Base-by-base conservation (phyloP, 75 land plant species). In the Sequoia sempervirens region DNA sequence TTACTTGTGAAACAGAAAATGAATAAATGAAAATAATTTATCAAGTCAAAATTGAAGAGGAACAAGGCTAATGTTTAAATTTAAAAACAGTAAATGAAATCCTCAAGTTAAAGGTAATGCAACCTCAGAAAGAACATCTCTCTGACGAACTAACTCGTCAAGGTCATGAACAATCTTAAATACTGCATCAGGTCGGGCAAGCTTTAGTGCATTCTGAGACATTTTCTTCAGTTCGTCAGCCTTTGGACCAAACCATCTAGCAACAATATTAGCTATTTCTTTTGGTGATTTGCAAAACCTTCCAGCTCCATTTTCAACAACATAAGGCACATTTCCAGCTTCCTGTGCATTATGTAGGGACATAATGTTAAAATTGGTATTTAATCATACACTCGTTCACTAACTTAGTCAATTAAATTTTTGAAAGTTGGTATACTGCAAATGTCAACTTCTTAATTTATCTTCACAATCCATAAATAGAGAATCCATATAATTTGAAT, bases 131-230 rank as follows among this genome's bases (percentile, higher is more conserved):
- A n/a, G 13, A 18, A 28, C 47, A 78, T 78, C 80, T 85, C 91
- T 88, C 34, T 93, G 85, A 69, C 91, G 92, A 53, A 92, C 97
- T 83, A 96, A 83, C 79, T 96, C 95, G 81, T 94, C 92, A 36
- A 98, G 93, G 83, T 98, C 99, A 86, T 94, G 95, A 61, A 98
- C 99, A 82, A 98, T 98, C 84, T 92, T 96, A 74, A 98, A 96
- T 26, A 98, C 99, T 41, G 99, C 96, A 90, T 96, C 97, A 2
- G 99, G 97, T 56, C 90, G 91, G n/a, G 97, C 95, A 2, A 96
- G 90, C 87, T 89, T 95, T 58, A 87, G 30, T 37, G 94, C 92
- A 84, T 98, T 96, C 83, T 88, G 88, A 0, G 98, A 89, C 97
- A 98, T 98, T 86, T 85, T 82, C 85, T 74, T 83, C 14, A 98